Conservation (phyloP, 2,329 filamentous ascomycete genomes). For the Aotearoamyces nothofagi region DNA sequence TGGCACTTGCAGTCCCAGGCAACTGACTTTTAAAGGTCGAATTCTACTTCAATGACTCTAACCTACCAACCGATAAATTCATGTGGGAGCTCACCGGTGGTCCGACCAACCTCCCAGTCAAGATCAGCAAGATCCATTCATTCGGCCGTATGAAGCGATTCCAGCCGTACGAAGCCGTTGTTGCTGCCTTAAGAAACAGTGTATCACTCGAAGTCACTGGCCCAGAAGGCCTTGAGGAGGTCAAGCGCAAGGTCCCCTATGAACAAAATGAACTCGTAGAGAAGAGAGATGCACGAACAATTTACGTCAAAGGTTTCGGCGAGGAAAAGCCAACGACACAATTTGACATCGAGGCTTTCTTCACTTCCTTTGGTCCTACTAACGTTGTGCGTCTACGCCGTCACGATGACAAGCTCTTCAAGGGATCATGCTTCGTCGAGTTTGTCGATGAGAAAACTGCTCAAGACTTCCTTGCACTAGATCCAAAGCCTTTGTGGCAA, state of each 20-base stretch:
- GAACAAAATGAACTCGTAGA: constrained; percentile 37
- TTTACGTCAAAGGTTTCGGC: constrained; percentile 93
- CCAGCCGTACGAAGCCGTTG: constrained; percentile 71
- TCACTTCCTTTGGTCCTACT: constrained; percentile 63
- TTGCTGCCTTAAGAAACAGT: constrained; percentile 71
- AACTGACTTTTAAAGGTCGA: constrained; percentile 47
- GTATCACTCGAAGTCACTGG: constrained; percentile 58
- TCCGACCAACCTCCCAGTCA: constrained; percentile 65
- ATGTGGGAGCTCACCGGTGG: constrained; percentile 68
- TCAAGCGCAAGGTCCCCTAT: constrained; percentile 65
- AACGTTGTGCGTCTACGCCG: constrained; percentile 81
- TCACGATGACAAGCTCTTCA: constrained; percentile 59
- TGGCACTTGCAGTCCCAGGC: not conserved
- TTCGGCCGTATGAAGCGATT: constrained; percentile 97
- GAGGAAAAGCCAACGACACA: constrained; percentile 72
- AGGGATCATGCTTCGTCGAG: constrained; percentile 93
- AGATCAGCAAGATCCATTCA: constrained; percentile 60
- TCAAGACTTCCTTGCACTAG: constrained; percentile 63
- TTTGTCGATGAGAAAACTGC: constrained; percentile 68
- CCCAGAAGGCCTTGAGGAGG: constrained; percentile 51
- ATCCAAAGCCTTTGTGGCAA: constrained; percentile 75
- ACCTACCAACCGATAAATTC: constrained; percentile 79
- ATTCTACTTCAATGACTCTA: constrained; percentile 90
- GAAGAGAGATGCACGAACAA: constrained; percentile 51
- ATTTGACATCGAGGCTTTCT: constrained; percentile 89